These are phyloP conservation scores for Daldinia vernicosa DNA, from an alignment of 495 filamentous ascomycete genomes.

Conservation along the genomic window DNA sequence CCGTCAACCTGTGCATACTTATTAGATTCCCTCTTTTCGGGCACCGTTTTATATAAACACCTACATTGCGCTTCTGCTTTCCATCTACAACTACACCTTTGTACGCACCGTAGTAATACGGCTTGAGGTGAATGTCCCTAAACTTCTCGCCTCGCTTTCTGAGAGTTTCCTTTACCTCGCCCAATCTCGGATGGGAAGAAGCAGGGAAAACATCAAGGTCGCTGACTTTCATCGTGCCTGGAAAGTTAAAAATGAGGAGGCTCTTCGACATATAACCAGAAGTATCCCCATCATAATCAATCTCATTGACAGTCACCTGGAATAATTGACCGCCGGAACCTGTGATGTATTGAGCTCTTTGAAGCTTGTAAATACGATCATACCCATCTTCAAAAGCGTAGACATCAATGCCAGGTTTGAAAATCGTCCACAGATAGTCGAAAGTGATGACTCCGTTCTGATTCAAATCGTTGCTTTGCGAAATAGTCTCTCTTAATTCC, in stretches of 20 bases:
- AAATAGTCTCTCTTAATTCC: conserved; percentile 67
- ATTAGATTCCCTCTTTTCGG: not conserved
- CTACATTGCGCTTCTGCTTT: conserved; percentile 27
- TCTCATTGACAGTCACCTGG: conserved; percentile 52
- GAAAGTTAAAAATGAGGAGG: conserved; percentile 60
- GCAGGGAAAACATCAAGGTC: conserved; percentile 66
- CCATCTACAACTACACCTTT: conserved; percentile 56
- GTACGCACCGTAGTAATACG: conserved; percentile 70
- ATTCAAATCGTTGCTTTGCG: conserved; percentile 65
- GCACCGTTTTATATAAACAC: not conserved
- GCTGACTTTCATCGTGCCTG: conserved; percentile 65
- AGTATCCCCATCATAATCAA: conserved; percentile 68
- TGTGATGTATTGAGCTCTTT: conserved; percentile 43
- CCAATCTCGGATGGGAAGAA: conserved; percentile 59
- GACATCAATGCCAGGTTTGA: conserved; percentile 51
- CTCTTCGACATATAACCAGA: conserved; percentile 60
- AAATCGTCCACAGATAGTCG: conserved; percentile 59
- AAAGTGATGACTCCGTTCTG: conserved; percentile 67
- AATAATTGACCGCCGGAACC: conserved; percentile 54
- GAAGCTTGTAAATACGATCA: conserved; percentile 49
- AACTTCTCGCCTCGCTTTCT: conserved; percentile 60
- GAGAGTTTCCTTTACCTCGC: conserved; percentile 52
- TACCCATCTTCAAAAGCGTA: conserved; percentile 44
- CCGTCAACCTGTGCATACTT: conserved; percentile 29
- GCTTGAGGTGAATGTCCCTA: conserved; percentile 57